Evolutionary conservation across 371 early-diverging fungal species (phyloP), one percentile per base, ranked within the genome.

Genomic region (Mucor sp.): DNA sequence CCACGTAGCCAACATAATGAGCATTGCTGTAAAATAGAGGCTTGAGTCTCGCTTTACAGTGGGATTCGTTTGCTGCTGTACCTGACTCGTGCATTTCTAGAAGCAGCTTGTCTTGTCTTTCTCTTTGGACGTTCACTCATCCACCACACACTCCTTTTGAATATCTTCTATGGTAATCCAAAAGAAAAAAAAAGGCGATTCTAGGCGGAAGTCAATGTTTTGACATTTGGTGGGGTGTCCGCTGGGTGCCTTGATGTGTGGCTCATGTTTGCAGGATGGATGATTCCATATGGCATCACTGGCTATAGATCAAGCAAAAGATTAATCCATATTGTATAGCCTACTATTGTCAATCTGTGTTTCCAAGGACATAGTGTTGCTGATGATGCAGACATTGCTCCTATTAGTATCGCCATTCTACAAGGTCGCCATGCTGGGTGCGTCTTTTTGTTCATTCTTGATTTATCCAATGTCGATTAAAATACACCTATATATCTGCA

Each of bases 1-100:
- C 96, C 3, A 96, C 95, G 67, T 97, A 97, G 28, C 97, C 97
- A 32, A 97, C 96, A 86, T 95, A 97, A 67, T 92, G 91, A 17
- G 91, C 89, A 76, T 91, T 88, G 71, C 95, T 95, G 77, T 9
- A 39, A 0, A 23, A 53, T 37, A 50, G 17, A 35, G n/a, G n/a
- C n/a, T 41, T 23, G 23, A 53, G 53, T 1, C 19, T 41, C 27
- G 7, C 44, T 2, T n/a, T 25, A 28, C 19, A 27, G 35, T 6
- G 25, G 17, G 37, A 58, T 19, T 32, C 14, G 5, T 6, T 25
- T 25, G 28, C 14, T 25, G 35, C 15, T 35, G 5, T 33, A 62
- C 64, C 72, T 70, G 8, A 60, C 62, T 60, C 27, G 59, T 5
- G 68, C 59, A 17, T 55, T 75, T 5, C 63, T 68, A 9, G 57